A percentile compares a stretch with the other conserved stretches of the same genome.
phyloP scores from a whole-genome alignment of 1,284 basidiomycete genomes.

The Sanghuangporus sanghuang region DNA sequence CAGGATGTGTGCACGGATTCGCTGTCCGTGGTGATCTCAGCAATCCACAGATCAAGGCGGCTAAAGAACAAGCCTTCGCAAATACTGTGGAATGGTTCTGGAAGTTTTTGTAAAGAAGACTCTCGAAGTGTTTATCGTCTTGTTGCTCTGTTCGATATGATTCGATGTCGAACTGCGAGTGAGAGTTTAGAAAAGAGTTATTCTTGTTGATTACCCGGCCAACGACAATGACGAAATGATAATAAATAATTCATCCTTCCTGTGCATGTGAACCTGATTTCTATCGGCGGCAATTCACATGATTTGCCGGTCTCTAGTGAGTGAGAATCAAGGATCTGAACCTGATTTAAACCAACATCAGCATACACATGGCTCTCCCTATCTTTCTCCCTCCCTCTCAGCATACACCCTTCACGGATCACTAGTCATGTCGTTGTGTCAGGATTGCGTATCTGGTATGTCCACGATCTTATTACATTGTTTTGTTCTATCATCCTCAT shows the following conservation, averaged over 20 bases:
- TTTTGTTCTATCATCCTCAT: neutral
- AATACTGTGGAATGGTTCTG: constrained; percentile 33
- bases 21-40: constrained; percentile 35
- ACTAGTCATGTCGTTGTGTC: constrained; percentile 14
- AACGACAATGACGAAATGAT: neutral
- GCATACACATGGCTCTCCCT: neutral
- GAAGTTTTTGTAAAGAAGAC: constrained; percentile 25
- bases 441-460: constrained; percentile 14
- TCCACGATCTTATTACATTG: neutral
- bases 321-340: neutral
- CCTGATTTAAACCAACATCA: neutral
- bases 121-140: neutral
- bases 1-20: constrained; percentile 60
- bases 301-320: neutral
- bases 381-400: neutral
- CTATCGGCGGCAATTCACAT: neutral
- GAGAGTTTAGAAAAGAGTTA: neutral
- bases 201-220: neutral
- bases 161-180: neutral
- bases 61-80: constrained; percentile 39
- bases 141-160: neutral
- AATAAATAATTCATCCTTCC: neutral
- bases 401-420: neutral
- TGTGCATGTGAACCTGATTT: neutral
- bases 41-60: constrained; percentile 31